Evolutionary conservation across 352 stramenopile species (phyloP).

Genomic region (Pythium periplocum): DNA sequence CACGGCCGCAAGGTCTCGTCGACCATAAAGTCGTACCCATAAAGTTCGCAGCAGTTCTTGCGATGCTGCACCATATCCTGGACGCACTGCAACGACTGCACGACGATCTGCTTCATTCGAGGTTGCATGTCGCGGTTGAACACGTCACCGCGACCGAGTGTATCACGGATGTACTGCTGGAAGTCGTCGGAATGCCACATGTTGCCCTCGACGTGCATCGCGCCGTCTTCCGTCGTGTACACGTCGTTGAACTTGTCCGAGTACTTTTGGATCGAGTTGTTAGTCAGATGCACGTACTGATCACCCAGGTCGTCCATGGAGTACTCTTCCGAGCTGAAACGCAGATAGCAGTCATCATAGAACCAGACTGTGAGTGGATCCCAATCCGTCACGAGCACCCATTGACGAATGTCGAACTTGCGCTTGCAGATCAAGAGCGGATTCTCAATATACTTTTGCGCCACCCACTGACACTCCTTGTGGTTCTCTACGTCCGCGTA

Average conservation of each 20-base stretch:
- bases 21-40: slow-evolving; percentile 94
- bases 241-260: slow-evolving; percentile 85
- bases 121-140: slow-evolving; percentile 56
- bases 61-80: slow-evolving; percentile 86
- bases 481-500: slow-evolving; percentile 86
- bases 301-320: slow-evolving; percentile 78
- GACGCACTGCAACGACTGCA: slow-evolving; percentile 78
- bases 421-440: slow-evolving; percentile 78
- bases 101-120: slow-evolving; percentile 86
- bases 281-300: slow-evolving; percentile 91
- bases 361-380: slow-evolving; percentile 93
- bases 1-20: slow-evolving; percentile 79
- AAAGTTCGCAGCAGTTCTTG: slow-evolving; percentile 90
- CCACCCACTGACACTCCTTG: slow-evolving; percentile 80
- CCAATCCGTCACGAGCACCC: slow-evolving; percentile 91
- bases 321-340: slow-evolving; percentile 86
- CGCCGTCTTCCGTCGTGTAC: slow-evolving; percentile 60
- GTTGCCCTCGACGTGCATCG: slow-evolving; percentile 58
- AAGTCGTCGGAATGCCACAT: slow-evolving; percentile 82
- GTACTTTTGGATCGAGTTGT: slow-evolving; percentile 93
- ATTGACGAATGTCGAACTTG: slow-evolving; percentile 93
- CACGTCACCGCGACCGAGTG: slow-evolving; percentile 23
- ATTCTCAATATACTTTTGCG: slow-evolving; percentile 90
- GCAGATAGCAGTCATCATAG: slow-evolving; percentile 89
- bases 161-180: slow-evolving; percentile 33